Conservation (phyloP, 176 grass and related monocot species). For the Hsuehochloa calcarea region DNA sequence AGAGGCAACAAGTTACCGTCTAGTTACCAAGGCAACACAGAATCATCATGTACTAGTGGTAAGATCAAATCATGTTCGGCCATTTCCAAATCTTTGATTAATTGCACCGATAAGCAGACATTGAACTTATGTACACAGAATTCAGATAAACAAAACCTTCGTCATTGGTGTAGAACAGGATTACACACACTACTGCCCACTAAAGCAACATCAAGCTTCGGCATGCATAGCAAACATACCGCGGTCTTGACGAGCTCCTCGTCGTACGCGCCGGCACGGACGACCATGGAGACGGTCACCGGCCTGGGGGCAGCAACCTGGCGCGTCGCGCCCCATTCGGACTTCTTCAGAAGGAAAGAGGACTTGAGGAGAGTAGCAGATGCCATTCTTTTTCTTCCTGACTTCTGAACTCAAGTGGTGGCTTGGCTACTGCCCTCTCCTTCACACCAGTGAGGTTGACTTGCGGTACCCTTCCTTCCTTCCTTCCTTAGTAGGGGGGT, state of each 20-base stretch:
- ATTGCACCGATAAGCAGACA: too few species aligned
- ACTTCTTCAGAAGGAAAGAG: conserved; percentile 85
- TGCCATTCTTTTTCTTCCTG: conserved; percentile 40
- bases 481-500: conserved; percentile 26
- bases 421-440: conserved; percentile 11
- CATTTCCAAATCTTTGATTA: too few species aligned
- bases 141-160: too few species aligned
- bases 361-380: conserved; percentile 82
- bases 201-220: neutral
- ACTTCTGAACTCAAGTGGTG: neutral
- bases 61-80: neutral
- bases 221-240: conserved; percentile 17
- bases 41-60: neutral
- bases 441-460: neutral
- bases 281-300: conserved; percentile 53
- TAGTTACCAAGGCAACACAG: neutral
- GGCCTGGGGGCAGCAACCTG: conserved; percentile 29
- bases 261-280: conserved; percentile 73
- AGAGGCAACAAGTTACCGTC: neutral
- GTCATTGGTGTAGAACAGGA: too few species aligned
- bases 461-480: neutral
- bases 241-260: conserved; percentile 94
- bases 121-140: too few species aligned
- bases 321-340: conserved; percentile 50
- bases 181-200: neutral